These are phyloP conservation scores for carrot (Daucus carota) DNA, from an alignment of 129 eudicot species.

Conservation along the genomic window DH1_v3.0 NC_030386.2:28728001-28728500, in stretches of 20 bases:
- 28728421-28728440: conserved; percentile 13
- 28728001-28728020: neutral
- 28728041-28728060: neutral
- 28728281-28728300: neutral
- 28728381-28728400: conserved; percentile 60
- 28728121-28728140: too few species aligned
- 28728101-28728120: too few species aligned
- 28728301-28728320: neutral
- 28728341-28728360: conserved; percentile 61
- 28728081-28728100: too few species aligned
- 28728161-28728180: conserved; percentile 31
- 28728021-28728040: neutral
- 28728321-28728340: conserved; percentile 77
- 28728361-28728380: conserved; percentile 48
- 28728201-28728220: conserved; percentile 50
- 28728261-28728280: neutral
- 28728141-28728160: too few species aligned
- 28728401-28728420: conserved; percentile 66
- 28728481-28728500: conserved; percentile 20
- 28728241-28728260: neutral
- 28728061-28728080: neutral
- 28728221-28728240: conserved; percentile 40
- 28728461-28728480: conserved; percentile 21
- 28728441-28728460: conserved; percentile 3
- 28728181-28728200: conserved; percentile 54